Evolutionary conservation across 352 stramenopile genomes (phyloP).

Genomic region (Pythium grandisporangium): DNA sequence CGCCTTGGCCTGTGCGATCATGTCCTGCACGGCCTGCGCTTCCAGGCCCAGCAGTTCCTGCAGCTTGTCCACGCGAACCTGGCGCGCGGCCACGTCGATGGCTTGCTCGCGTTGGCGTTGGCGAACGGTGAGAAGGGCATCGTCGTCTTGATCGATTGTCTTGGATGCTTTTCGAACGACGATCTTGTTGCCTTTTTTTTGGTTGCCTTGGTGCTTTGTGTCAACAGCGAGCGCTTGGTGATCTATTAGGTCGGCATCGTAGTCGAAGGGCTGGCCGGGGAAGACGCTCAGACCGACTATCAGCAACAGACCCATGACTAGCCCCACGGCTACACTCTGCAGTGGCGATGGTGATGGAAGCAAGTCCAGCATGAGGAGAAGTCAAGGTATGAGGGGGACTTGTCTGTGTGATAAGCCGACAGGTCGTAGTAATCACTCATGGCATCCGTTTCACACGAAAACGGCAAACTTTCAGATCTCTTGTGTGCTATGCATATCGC

Average conservation of each 20-base stretch:
- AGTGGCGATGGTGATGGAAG: too few relatives aligned
- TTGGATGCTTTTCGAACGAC: too few relatives aligned
- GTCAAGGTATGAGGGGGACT: too few relatives aligned
- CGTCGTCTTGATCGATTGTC: neutral
- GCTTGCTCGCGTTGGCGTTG: slow-evolving; percentile 6
- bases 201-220: neutral
- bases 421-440: too few relatives aligned
- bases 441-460: too few relatives aligned
- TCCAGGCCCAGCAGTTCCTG: slow-evolving; percentile 46
- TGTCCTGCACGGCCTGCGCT: slow-evolving; percentile 24
- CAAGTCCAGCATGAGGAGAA: too few relatives aligned
- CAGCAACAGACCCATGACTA: slow-evolving; percentile 30
- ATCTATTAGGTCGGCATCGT: too few relatives aligned
- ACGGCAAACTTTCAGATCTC: too few relatives aligned
- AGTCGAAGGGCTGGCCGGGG: slow-evolving; percentile 57
- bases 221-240: neutral
- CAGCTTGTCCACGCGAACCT: slow-evolving; percentile 39
- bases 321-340: slow-evolving; percentile 25
- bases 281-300: slow-evolving; percentile 31
- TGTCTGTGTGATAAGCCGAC: too few relatives aligned
- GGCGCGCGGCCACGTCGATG: slow-evolving; percentile 23
- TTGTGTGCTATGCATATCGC: too few relatives aligned
- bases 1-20: slow-evolving; percentile 26
- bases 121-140: neutral
- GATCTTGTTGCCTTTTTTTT: too few relatives aligned